Base-by-base conservation (phyloP, 2,329 filamentous ascomycete species). In the Diaporthe batatas region DNA sequence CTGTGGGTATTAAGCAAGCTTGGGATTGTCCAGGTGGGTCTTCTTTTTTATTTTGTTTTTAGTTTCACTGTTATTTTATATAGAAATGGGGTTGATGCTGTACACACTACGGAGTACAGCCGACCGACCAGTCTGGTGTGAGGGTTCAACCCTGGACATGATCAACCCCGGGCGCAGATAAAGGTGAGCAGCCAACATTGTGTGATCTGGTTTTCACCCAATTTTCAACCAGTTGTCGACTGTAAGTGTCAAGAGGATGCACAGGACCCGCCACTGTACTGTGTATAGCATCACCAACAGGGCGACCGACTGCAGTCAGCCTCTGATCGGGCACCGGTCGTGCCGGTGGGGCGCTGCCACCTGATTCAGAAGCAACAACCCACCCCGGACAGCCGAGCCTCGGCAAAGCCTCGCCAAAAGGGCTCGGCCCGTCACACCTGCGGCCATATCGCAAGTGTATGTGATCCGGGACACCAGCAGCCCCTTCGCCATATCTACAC, bases 371-470 rank as follows among this genome's bases (percentile, higher is more conserved):
- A n/a, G 62, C 62, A 36, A 32, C 23, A 32, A 53, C 23, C 67
- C 67, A 70, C 68, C 68, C 23, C 55, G 42, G 12, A 54, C 16
- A 70, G 67, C 71, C 71, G 71, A 73, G 57, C 71, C 71, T 73
- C 71, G 71, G 71, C 44, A 73, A 72, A 23, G 29, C 21, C 47
- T 70, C 55, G 42, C 44, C 12, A 39, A 67, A 53, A 67, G 67
- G 2, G 47, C 55, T 70, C 49, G 49, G 57, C 34, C 36, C n/a
- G 44, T 53, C 12, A 39, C 23, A 53, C 32, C 29, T 42, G 32
- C 6, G 55, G 47, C 47, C 54, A 23, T 32, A 39, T 62, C 42
- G 54, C 65, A 68, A n/a, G n/a, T n/a, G n/a, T n/a, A n/a, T n/a
- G n/a, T n/a, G n/a, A n/a, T n/a, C n/a, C n/a, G 23, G n/a, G n/a